Evolutionary conservation across 2,329 filamentous ascomycete genomes (phyloP), one percentile per base, ranked within the genome.

Genomic region (Didymella pomorum): DNA sequence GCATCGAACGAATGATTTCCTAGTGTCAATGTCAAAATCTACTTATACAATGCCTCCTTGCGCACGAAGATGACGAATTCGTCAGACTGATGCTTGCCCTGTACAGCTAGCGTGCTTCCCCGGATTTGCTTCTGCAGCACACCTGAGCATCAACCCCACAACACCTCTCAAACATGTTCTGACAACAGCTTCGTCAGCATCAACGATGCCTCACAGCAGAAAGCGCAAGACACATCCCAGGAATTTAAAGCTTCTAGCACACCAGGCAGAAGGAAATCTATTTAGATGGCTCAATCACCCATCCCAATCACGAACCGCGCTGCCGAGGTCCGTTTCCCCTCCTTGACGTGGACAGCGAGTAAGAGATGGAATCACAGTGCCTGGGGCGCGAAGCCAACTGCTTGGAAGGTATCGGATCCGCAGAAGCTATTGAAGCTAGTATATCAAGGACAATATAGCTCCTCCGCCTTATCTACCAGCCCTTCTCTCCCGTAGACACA

Each of bases 311-410:
- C 16, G 18, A 12, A 14, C n/a, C n/a, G 29, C 20, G 37, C 37
- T 52, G 42, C 51, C 51, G 33, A 53, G 42, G 51, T 46, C 51
- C 33, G 18, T n/a, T 51, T 45, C 51, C 45, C 52, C 33, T 48
- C 49, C 43, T 21, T 47, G 26, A 48, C 35, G 44, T 16, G 14
- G 35, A 12, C 18, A 33, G 20, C 43, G 45, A 55, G 45, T 47
- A 12, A 29, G 28, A 20, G 23, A 28, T 23, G n/a, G n/a, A 16
- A 25, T 25, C 43, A 31, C 31, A 31, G 25, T 4, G 26, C 35
- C 12, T 26, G 42, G 25, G 14, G n/a, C n/a, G 16, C 35, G n/a
- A 20, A 39, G 3, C 26, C 35, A 48, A n/a, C 39, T 28, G 18
- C 37, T 33, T 25, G 6, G 25, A 18, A n/a, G 18, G 14, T 16